Evolutionary conservation across 352 stramenopile genomes (phyloP).

Genomic region (Hyaloperonospora arabidopsidis): DNA sequence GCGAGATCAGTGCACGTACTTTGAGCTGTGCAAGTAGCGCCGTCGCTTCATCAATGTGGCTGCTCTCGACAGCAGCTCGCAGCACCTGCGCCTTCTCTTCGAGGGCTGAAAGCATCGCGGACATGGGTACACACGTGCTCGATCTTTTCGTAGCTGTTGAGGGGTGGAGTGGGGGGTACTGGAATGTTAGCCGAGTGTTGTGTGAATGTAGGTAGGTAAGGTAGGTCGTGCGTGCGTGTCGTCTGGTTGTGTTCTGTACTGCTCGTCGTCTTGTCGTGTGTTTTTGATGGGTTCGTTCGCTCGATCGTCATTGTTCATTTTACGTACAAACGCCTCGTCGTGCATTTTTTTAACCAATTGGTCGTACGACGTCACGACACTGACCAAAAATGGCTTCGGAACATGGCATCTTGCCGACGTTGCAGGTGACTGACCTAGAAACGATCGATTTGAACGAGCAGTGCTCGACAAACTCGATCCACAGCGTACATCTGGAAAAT

Average conservation of each 20-base stretch:
- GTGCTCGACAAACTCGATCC: slow-evolving; percentile 26
- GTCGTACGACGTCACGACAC: slow-evolving; percentile 18
- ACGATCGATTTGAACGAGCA: slow-evolving; percentile 25
- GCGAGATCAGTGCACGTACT: slow-evolving; percentile 18
- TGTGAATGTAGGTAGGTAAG: background rate
- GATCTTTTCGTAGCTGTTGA: slow-evolving; percentile 9
- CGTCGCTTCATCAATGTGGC: slow-evolving; percentile 39
- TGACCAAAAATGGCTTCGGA: slow-evolving; percentile 12
- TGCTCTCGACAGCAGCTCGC: slow-evolving; percentile 44
- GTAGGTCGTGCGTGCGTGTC: background rate
- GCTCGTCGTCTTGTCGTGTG: background rate
- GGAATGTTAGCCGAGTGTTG: slow-evolving; percentile 9
- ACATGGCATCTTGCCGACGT: slow-evolving; percentile 5
- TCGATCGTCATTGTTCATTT: background rate
- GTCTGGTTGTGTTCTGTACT: background rate
- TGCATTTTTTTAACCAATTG: background rate
- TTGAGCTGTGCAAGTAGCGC: slow-evolving; percentile 53
- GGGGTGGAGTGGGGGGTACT: background rate
- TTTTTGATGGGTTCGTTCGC: no score
- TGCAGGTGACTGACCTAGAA: slow-evolving; percentile 28
- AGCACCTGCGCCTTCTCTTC: slow-evolving; percentile 61
- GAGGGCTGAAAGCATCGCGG: slow-evolving; percentile 36
- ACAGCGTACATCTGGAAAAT: slow-evolving; percentile 11
- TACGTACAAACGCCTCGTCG: background rate
- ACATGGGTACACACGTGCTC: slow-evolving; percentile 11